Conservation (phyloP, 768 basidiomycete species). For the Leccinum uliginosum region DNA sequence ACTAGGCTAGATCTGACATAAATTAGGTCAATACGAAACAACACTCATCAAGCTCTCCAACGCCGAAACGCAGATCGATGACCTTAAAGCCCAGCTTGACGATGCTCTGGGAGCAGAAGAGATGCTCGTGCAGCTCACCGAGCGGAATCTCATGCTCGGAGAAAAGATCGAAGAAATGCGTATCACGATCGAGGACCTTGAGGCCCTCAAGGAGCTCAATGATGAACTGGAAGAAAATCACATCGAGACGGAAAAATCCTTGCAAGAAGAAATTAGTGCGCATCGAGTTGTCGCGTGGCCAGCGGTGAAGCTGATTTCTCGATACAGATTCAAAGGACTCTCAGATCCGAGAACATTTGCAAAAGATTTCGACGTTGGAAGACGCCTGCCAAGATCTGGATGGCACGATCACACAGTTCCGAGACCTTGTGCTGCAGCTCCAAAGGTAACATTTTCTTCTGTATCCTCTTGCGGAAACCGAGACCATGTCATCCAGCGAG, state of each 20-base stretch:
- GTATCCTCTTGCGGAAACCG: slow-evolving; percentile 3
- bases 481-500: slow-evolving; percentile 50
- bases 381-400: slow-evolving; percentile 84
- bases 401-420: slow-evolving; percentile 83
- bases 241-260: slow-evolving; percentile 83
- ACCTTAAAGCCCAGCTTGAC: slow-evolving; percentile 90
- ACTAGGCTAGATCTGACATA: slow-evolving; percentile 1
- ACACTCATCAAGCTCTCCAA: slow-evolving; percentile 77
- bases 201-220: slow-evolving; percentile 91
- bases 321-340: slow-evolving; percentile 64
- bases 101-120: slow-evolving; percentile 95
- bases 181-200: slow-evolving; percentile 92
- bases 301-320: not conserved
- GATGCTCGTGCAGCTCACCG: slow-evolving; percentile 92
- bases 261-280: slow-evolving; percentile 87
- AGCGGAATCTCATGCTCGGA: slow-evolving; percentile 85
- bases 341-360: slow-evolving; percentile 61
- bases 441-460: slow-evolving; percentile 53
- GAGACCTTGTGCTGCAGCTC: slow-evolving; percentile 82
- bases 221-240: slow-evolving; percentile 98
- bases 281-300: not conserved
- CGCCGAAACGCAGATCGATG: slow-evolving; percentile 89
- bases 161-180: slow-evolving; percentile 99
- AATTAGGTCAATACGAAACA: slow-evolving; percentile 72
- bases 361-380: slow-evolving; percentile 66